Evolutionary conservation across 2,329 filamentous ascomycete species (phyloP).

Genomic region (Aspergillus eucalypticola): DNA sequence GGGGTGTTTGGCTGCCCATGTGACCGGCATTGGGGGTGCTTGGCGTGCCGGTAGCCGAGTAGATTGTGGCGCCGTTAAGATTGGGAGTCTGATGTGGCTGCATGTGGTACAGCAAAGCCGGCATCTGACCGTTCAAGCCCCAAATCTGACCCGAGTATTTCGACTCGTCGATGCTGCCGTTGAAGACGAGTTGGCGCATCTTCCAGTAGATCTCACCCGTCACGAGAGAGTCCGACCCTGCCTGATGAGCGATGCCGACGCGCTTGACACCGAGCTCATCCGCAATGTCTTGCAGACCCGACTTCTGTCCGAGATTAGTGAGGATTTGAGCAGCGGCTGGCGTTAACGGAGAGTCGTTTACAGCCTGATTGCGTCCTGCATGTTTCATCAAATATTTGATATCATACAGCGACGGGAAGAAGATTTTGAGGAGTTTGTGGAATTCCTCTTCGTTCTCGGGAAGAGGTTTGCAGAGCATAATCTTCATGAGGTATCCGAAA

Average conservation of each 20-base stretch:
- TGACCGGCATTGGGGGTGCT: conserved; percentile 68
- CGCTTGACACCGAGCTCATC: conserved; percentile 90
- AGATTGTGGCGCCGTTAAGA: conserved; percentile 56
- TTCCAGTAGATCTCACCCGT: conserved; percentile 96
- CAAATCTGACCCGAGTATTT: conserved; percentile 88
- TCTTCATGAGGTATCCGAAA: conserved; percentile 95
- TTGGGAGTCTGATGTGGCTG: conserved; percentile 54
- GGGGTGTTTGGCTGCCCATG: conserved; percentile 48
- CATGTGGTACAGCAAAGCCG: conserved; percentile 49
- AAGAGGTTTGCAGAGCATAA: conserved; percentile 78
- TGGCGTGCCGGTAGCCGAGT: conserved; percentile 54
- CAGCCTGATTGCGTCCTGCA: conserved; percentile 69
- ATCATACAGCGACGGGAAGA: conserved; percentile 91
- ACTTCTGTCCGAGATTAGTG: conserved; percentile 83
- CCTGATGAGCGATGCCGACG: conserved; percentile 84
- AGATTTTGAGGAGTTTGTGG: conserved; percentile 82
- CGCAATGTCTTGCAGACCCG: conserved; percentile 87
- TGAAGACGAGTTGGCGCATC: conserved; percentile 84
- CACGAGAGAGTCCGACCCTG: conserved; percentile 87
- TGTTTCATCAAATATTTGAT: conserved; percentile 97
- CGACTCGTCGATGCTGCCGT: conserved; percentile 72
- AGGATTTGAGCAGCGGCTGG: conserved; percentile 71
- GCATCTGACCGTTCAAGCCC: conserved; percentile 77
- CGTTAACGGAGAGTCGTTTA: conserved; percentile 64
- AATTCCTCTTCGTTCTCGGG: conserved; percentile 90